These are phyloP conservation scores for Penstemon barbatus DNA, from an alignment of 257 asterid genomes.

Conservation along the genomic window DNA sequence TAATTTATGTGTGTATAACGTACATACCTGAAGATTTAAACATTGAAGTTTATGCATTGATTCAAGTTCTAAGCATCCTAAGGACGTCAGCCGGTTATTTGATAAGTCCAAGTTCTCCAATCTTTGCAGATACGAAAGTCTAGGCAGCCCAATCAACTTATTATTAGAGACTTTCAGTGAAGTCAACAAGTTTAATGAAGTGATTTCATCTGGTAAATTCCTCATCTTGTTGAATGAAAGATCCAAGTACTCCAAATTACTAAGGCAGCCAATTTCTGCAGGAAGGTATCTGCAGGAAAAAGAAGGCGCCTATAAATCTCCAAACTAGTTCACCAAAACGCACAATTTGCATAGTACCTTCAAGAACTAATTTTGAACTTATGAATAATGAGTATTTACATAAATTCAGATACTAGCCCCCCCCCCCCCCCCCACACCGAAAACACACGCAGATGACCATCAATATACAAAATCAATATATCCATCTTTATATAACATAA, in stretches of 20 bases:
- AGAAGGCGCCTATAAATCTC: conserved; percentile 15
- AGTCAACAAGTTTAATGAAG: conserved; percentile 55
- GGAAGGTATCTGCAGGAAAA: conserved; percentile 81
- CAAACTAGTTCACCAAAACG: conserved; percentile 18
- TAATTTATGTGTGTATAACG: conserved; percentile 11
- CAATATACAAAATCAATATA: not conserved
- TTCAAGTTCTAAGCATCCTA: conserved; percentile 67
- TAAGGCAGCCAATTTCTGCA: conserved; percentile 83
- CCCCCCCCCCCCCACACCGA: too few relatives aligned
- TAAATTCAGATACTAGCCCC: not conserved
- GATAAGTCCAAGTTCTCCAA: conserved; percentile 88
- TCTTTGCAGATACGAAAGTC: conserved; percentile 60
- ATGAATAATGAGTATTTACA: not conserved
- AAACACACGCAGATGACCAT: not conserved
- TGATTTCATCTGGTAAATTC: conserved; percentile 78
- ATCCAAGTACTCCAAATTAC: conserved; percentile 75
- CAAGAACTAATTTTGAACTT: conserved; percentile 8
- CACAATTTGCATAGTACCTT: conserved; percentile 12
- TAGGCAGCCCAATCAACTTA: conserved; percentile 75
- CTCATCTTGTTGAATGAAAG: conserved; percentile 92
- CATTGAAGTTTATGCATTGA: conserved; percentile 68
- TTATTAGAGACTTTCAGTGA: conserved; percentile 77
- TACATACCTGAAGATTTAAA: conserved; percentile 75
- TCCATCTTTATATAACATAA: not conserved
- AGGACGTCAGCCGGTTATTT: conserved; percentile 71